Base-by-base conservation (phyloP, 805 yeast species). In the Candida easanensis region DNA sequence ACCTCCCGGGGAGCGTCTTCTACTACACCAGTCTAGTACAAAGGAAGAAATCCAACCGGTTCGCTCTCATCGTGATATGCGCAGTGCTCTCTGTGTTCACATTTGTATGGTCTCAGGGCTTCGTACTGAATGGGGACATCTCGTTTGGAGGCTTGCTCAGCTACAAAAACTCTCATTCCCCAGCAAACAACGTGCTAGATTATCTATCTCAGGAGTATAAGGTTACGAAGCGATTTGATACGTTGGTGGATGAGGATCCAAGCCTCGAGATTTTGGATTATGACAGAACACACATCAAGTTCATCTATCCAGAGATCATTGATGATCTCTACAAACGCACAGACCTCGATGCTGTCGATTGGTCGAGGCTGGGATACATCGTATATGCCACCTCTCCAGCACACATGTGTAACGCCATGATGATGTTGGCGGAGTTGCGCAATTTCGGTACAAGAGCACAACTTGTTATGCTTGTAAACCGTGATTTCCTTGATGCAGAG, bases 311-410 rank as follows among this genome's bases (percentile, higher is more conserved):
- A 4, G 57, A 53, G 33, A 52, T 53, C 15, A 53, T 55, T 27
- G 41, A 52, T 3, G 25, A 38, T 11, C 17, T 53, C 3, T 52
- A 52, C 39, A 34, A 43, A 3, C 41, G 51, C 10, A 48, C 47
- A 1, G 51, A 52, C 16, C 26, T 44, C 4, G 48, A 56, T 3
- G 36, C 42, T 0, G 60, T 71, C 4, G 62, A 69, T 23, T 74
- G 79, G 79, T 33, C 58, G 1, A 63, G 65, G 41, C 64, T 58
- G 30, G 86, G 84, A 0, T 81, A 81, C 55, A 76, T 79, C 5
- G 77, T 76, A 41, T 81, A 81, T 57, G 84, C 83, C 4, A 79
- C 87, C 0, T 66, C 72, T 42, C 52, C 64, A 10, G 63, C 67
- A 21, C 77, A 80, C 50, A 57, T 80, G 39, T 74, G 80, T 47